Conservation (phyloP, 1,284 basidiomycete genomes). For the Cutaneotrichosporon daszewskae region DNA sequence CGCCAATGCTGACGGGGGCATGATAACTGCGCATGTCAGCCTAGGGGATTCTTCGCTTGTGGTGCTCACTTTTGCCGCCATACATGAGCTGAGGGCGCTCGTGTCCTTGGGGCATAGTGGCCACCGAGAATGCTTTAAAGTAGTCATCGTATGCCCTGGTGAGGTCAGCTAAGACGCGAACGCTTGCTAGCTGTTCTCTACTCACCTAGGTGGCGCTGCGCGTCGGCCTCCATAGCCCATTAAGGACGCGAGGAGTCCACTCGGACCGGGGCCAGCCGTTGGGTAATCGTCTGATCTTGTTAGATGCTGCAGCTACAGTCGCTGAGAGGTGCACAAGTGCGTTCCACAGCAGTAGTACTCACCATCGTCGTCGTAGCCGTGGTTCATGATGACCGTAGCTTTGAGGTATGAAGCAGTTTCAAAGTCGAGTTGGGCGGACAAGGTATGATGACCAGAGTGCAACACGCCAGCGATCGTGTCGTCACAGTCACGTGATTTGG, state of each 20-base stretch:
- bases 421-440: neutral
- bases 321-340: too few species aligned
- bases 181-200: constrained; percentile 7
- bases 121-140: constrained; percentile 49
- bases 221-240: constrained; percentile 24
- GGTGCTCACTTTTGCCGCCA: constrained; percentile 88
- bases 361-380: constrained; percentile 45
- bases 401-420: neutral
- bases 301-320: too few species aligned
- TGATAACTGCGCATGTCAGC: constrained; percentile 63
- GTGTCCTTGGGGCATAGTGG: constrained; percentile 42
- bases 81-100: constrained; percentile 51
- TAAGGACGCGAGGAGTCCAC: constrained; percentile 27
- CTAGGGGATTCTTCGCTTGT: neutral
- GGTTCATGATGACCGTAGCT: constrained; percentile 38
- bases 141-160: constrained; percentile 46
- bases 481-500: constrained; percentile 12
- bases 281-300: neutral
- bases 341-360: neutral
- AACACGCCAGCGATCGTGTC: constrained; percentile 7
- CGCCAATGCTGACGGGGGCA: constrained; percentile 92
- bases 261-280: constrained; percentile 16
- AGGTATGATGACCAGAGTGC: neutral
- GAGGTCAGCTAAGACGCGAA: neutral
- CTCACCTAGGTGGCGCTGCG: constrained; percentile 24